Percentiles rank a stretch among this genome's conserved stretches.
Conservation (phyloP, 2,329 filamentous ascomycete genomes). For the Coniochaeta ligniaria region DNA sequence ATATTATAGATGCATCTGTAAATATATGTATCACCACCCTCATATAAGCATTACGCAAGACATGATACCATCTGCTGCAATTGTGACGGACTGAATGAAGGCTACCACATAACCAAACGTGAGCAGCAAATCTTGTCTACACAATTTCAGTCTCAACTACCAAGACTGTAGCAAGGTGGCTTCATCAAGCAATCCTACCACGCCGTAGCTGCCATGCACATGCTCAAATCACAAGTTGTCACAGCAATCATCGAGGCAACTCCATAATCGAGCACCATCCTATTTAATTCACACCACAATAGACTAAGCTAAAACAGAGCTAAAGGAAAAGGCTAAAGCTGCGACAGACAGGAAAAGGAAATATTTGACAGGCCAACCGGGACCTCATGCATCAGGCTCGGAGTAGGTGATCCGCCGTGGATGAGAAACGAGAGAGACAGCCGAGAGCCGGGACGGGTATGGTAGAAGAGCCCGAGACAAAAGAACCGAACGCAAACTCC, state of each 20-base stretch:
- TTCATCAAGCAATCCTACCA: background rate
- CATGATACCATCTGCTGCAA: too few species aligned
- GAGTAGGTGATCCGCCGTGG: background rate
- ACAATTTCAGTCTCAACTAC: background rate
- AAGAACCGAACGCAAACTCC: background rate
- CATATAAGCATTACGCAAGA: background rate
- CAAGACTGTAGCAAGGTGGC: too few species aligned
- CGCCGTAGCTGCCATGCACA: background rate
- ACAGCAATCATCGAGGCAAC: background rate
- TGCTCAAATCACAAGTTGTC: background rate
- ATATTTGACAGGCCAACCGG: constrained; percentile 3
- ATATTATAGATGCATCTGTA: background rate
- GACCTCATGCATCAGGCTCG: background rate
- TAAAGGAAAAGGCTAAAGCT: constrained; percentile 3
- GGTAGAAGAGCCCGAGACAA: background rate
- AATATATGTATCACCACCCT: background rate
- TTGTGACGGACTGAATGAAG: too few species aligned
- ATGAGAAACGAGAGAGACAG: background rate
- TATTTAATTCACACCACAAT: background rate
- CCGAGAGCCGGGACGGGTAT: background rate
- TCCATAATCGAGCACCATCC: background rate
- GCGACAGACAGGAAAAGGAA: background rate
- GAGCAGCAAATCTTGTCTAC: background rate
- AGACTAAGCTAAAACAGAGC: background rate
- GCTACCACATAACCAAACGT: background rate